A percentile compares a stretch with the other conserved stretches of the same genome.
phyloP scores from a whole-genome alignment of 345 rosid species.

The Capsella bursapastoris region DNA sequence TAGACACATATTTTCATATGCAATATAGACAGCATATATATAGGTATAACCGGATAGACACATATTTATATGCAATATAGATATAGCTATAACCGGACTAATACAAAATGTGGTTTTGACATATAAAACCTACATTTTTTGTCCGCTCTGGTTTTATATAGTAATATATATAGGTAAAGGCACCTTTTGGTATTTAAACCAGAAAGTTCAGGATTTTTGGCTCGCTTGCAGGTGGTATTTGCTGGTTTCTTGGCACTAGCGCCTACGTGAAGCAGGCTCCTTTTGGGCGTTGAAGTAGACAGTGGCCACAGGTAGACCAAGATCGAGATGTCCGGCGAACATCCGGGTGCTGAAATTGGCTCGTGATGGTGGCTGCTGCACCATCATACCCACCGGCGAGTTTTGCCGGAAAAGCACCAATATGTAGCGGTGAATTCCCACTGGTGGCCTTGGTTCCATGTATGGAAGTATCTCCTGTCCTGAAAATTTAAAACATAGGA shows the following conservation, averaged over 20 bases:
- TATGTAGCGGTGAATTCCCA: slow-evolving; percentile 87
- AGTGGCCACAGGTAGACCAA: slow-evolving; percentile 81
- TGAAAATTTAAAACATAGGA: slow-evolving; percentile 17
- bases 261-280: slow-evolving; percentile 75
- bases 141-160: not conserved
- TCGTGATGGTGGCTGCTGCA: slow-evolving; percentile 63
- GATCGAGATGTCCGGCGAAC: slow-evolving; percentile 60
- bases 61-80: slow-evolving; percentile 13
- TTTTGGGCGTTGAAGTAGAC: slow-evolving; percentile 90
- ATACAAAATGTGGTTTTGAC: slow-evolving; percentile 32
- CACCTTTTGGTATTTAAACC: slow-evolving; percentile 56
- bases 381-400: slow-evolving; percentile 52
- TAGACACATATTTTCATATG: slow-evolving; percentile 19
- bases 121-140: slow-evolving; percentile 33
- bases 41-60: slow-evolving; percentile 19
- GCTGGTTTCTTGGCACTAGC: slow-evolving; percentile 32
- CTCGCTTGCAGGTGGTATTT: not conserved
- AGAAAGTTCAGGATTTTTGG: slow-evolving; percentile 13
- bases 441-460: slow-evolving; percentile 77
- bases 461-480: slow-evolving; percentile 76
- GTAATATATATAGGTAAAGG: slow-evolving; percentile 32
- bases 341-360: slow-evolving; percentile 78
- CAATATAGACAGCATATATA: not conserved
- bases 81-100: slow-evolving; percentile 26
- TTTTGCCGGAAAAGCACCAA: slow-evolving; percentile 74